phyloP scores from a whole-genome alignment of 805 yeast genomes.

The Teunomyces tritomae region DNA sequence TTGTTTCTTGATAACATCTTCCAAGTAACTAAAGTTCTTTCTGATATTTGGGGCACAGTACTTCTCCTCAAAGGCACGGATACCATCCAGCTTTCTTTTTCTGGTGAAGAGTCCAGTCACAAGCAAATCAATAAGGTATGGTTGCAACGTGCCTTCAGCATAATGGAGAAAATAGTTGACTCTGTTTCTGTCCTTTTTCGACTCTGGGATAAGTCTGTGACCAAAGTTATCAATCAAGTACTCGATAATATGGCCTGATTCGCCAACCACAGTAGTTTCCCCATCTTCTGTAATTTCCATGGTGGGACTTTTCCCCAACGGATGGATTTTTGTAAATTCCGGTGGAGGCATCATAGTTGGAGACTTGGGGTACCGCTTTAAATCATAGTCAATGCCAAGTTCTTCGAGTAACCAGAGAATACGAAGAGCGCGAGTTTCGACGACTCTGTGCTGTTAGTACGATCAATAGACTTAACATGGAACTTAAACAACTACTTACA shows the following conservation, averaged over 20 bases:
- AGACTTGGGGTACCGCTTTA: slow-evolving; percentile 28
- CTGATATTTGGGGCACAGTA: slow-evolving; percentile 24
- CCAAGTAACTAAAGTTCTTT: slow-evolving; percentile 27
- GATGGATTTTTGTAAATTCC: slow-evolving; percentile 31
- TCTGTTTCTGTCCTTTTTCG: slow-evolving; percentile 38
- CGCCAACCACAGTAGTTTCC: slow-evolving; percentile 34
- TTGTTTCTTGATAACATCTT: slow-evolving; percentile 23
- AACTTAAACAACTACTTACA: neutral
- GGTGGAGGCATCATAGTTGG: slow-evolving; percentile 27
- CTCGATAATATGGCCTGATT: slow-evolving; percentile 58
- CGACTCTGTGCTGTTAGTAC: slow-evolving; percentile 21
- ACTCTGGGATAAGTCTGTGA: slow-evolving; percentile 23
- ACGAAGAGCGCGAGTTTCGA: slow-evolving; percentile 34
- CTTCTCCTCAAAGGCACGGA: slow-evolving; percentile 17
- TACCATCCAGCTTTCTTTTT: slow-evolving; percentile 28
- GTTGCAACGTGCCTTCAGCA: slow-evolving; percentile 26
- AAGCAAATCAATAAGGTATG: slow-evolving; percentile 19
- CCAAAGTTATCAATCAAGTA: slow-evolving; percentile 54
- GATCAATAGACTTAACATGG: neutral
- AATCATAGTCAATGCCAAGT: slow-evolving; percentile 30
- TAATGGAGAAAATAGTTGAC: slow-evolving; percentile 25
- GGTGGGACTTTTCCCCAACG: slow-evolving; percentile 38
- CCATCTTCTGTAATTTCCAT: slow-evolving; percentile 26
- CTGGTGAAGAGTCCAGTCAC: slow-evolving; percentile 32
- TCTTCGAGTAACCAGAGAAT: slow-evolving; percentile 39